Evolutionary conservation across 2,329 filamentous ascomycete species (phyloP).

Genomic region (Fusarium tjaetaba): DNA sequence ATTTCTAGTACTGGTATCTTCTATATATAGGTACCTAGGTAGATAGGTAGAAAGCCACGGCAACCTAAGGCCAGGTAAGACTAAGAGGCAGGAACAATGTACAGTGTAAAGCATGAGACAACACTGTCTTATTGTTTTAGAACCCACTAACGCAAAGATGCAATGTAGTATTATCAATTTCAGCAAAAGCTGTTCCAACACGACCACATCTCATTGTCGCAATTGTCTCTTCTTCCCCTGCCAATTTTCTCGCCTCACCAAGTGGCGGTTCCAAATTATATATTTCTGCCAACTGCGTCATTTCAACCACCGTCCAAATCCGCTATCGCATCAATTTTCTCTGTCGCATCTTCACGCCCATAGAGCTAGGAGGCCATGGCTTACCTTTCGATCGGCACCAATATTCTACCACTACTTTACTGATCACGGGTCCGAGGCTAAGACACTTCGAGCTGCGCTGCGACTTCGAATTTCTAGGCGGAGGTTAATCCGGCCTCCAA

Average conservation of each 20-base stretch:
- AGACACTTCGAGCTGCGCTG: slow-evolving; percentile 28
- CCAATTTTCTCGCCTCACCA: neutral
- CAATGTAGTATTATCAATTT: slow-evolving; percentile 13
- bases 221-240: neutral
- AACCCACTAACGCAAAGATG: slow-evolving; percentile 29
- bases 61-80: neutral
- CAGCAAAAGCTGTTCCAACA: slow-evolving; percentile 22
- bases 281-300: neutral
- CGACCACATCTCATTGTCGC: neutral
- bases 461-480: slow-evolving; percentile 17
- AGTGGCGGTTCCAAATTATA: neutral
- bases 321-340: neutral
- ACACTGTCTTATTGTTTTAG: slow-evolving; percentile 29
- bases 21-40: neutral
- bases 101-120: slow-evolving; percentile 24
- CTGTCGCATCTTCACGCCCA: slow-evolving; percentile 11
- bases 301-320: neutral
- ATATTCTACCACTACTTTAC: slow-evolving; percentile 34
- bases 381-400: slow-evolving; percentile 36
- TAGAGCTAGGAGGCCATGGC: slow-evolving; percentile 38
- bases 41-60: neutral
- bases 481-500: slow-evolving; percentile 1
- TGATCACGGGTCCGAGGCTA: slow-evolving; percentile 43
- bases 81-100: neutral
- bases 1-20: neutral